Base-by-base conservation (phyloP, 192 early-diverging fungal species). In the Chytriomyces hyalinus region DNA sequence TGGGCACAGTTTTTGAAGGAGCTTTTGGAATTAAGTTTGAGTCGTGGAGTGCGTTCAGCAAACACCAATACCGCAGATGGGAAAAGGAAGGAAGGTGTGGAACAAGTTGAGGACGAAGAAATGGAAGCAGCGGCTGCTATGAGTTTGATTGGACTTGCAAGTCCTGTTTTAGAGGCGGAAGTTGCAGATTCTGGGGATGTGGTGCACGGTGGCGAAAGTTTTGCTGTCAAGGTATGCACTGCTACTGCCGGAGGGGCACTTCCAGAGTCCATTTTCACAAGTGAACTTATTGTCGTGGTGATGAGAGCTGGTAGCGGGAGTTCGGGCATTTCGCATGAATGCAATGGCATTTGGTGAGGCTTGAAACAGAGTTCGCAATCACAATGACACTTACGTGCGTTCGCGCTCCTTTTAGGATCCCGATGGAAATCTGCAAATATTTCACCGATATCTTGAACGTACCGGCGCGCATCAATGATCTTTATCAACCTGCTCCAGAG, bases 321-420 rank as follows among this genome's bases (percentile, higher is more conserved):
- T n/a, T 20, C 20, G 2, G 62, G 51, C 7, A 51, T 78, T 28
- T 20, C 77, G 9, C 51, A 24, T 11, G 78, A 79, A 22, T 79
- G 71, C 49, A 65, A 79, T 45, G 78, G 78, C n/a, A 62, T 79
- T 24, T 79, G 78, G 78, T 73, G 10, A 10, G 77, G 2, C 13
- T 26, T 70, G 17, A 15, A 45, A 3, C 49, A 48, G 22, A 20
- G 1, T 73, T 73, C 17, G 15, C n/a, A 15, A 17, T 59, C 20
- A 61, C 24, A 57, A 3, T 57, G 53, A 57, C 53, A n/a, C 13
- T 57, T 57, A 57, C 53, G 13, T 57, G 53, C 13, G 1, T 57
- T 57, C 13, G 3, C 13, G 15, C 13, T 57, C 4, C 11, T 69
- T 2, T 44, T 49, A 78, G 77, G 77, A 72, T 79, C 22, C 78